Evolutionary conservation across 768 basidiomycete genomes (phyloP).

Genomic region (Leucocoprinus sp.): DNA sequence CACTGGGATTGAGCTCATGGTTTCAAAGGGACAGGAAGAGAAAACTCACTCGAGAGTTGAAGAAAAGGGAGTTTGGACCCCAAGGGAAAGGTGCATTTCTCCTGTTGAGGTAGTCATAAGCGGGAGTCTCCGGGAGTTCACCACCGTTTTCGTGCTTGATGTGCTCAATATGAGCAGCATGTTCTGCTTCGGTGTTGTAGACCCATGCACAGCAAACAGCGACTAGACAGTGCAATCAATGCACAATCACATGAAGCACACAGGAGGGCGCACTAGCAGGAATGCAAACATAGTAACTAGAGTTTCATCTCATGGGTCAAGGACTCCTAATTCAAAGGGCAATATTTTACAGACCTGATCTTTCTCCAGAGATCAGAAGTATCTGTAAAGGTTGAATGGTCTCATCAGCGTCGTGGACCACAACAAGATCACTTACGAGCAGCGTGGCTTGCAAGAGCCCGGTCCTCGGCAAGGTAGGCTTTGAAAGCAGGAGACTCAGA

Average conservation of each 20-base stretch:
- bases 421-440: constrained; percentile 32
- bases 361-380: constrained; percentile 80
- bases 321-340: not conserved
- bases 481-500: constrained; percentile 23
- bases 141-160: constrained; percentile 67
- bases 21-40: not conserved
- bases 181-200: constrained; percentile 52
- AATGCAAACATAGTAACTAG: constrained; percentile 65
- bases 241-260: not conserved
- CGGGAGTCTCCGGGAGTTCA: constrained; percentile 57
- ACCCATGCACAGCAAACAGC: constrained; percentile 45
- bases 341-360: constrained; percentile 51
- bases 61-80: constrained; percentile 80
- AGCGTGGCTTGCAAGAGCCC: constrained; percentile 60
- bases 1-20: not conserved
- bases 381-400: constrained; percentile 32
- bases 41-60: constrained; percentile 56
- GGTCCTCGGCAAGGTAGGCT: constrained; percentile 41
- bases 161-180: constrained; percentile 64
- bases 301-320: constrained; percentile 13
- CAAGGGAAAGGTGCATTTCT: constrained; percentile 78
- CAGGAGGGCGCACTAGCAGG: constrained; percentile 54
- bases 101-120: constrained; percentile 73
- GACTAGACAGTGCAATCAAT: constrained; percentile 23
- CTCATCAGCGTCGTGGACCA: constrained; percentile 4